These are phyloP conservation scores for Solanum sejunctum DNA, from an alignment of 257 asterid species.

Conservation along the genomic window DNA sequence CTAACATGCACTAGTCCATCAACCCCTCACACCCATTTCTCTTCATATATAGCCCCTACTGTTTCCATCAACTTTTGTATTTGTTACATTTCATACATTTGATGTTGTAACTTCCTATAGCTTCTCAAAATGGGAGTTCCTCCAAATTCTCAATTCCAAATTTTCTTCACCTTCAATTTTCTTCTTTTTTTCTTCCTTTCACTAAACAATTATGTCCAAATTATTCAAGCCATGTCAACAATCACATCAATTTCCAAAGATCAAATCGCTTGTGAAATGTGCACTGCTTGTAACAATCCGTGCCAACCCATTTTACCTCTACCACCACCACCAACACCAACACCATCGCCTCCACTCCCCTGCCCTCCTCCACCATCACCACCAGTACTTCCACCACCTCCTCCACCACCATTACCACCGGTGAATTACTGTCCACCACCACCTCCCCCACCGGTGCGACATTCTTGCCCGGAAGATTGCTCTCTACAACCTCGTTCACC, in stretches of 20 bases:
- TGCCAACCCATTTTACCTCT: constrained; percentile 56
- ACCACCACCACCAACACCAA: constrained; percentile 37
- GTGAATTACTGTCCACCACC: constrained; percentile 27
- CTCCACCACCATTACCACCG: constrained; percentile 3
- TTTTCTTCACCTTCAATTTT: constrained; percentile 3
- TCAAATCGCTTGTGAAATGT: constrained; percentile 53
- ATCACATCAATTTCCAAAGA: constrained; percentile 36
- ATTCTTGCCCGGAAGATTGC: constrained; percentile 21
- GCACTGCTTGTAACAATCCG: constrained; percentile 58
- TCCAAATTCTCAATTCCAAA: background rate
- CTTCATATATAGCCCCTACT: background rate
- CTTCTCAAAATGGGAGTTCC: constrained; percentile 22
- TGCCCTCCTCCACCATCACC: background rate
- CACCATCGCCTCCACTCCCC: background rate
- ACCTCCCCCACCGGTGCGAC: constrained; percentile 22
- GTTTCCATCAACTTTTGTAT: background rate
- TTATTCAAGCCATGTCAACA: constrained; percentile 22
- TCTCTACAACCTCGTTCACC: constrained; percentile 45
- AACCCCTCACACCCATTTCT: background rate
- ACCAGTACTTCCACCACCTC: background rate
- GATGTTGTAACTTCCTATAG: background rate
- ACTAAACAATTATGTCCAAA: background rate
- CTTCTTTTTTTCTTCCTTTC: constrained; percentile 8
- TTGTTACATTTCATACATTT: background rate
- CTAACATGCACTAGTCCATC: background rate